Conservation (phyloP, 1,284 basidiomycete species). For the Trichosporon faecale region DNA sequence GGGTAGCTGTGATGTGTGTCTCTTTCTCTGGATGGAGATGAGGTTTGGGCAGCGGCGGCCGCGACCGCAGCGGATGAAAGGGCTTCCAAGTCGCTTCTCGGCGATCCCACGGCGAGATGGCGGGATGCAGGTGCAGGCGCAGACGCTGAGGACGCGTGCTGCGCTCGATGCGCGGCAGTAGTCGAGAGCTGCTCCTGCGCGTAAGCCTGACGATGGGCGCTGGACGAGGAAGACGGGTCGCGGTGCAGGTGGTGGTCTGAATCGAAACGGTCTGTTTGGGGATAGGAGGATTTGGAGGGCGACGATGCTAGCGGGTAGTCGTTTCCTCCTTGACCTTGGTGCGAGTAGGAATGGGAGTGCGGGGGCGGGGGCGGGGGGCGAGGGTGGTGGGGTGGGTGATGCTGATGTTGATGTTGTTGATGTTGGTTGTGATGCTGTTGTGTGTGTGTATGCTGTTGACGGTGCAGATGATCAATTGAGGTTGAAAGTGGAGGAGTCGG, state of each 20-base stretch:
- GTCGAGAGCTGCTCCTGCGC: conserved; percentile 8
- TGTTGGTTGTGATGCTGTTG: neutral
- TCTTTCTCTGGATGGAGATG: neutral
- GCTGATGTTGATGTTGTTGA: neutral
- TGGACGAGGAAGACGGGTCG: neutral
- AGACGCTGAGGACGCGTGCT: conserved; percentile 8
- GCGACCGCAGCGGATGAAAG: conserved; percentile 3
- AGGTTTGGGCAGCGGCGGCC: conserved; percentile 2
- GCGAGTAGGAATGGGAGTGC: neutral
- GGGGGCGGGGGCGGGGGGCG: neutral
- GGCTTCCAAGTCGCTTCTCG: conserved; percentile 7
- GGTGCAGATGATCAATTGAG: conserved; percentile 10
- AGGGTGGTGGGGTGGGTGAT: neutral
- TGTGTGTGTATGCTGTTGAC: neutral
- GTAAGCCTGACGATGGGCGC: neutral
- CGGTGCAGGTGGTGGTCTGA: neutral
- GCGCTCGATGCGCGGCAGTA: conserved; percentile 10
- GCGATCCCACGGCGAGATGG: neutral
- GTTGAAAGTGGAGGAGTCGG: conserved; percentile 14
- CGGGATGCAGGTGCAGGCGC: neutral
- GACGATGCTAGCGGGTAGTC: conserved; percentile 5
- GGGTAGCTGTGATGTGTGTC: conserved; percentile 2
- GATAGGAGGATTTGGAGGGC: conserved; percentile 3
- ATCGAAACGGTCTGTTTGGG: neutral
- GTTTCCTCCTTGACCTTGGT: neutral